phyloP scores from a whole-genome alignment of 2,329 filamentous ascomycete genomes.

The Chaetomiaceae sp. region DNA sequence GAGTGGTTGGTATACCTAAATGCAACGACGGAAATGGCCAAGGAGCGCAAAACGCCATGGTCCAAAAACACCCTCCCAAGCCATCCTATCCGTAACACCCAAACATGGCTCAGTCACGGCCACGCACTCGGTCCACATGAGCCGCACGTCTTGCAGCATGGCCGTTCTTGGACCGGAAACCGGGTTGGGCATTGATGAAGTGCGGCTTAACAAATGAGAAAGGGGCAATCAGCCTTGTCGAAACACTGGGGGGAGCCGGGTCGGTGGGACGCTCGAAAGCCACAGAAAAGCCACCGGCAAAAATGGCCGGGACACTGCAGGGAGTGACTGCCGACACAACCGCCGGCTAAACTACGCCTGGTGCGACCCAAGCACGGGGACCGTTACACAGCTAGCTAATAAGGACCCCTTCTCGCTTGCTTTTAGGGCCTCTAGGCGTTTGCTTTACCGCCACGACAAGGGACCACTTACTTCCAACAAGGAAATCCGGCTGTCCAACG shows the following conservation, averaged over 20 bases:
- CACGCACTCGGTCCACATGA: neutral
- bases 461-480: constrained; percentile 3
- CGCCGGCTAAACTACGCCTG: constrained; percentile 23
- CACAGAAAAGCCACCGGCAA: constrained; percentile 6
- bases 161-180: neutral
- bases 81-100: no score
- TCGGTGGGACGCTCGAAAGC: neutral
- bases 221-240: constrained; percentile 1
- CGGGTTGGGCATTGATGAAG: constrained; percentile 6
- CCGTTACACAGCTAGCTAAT: neutral
- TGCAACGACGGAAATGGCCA: neutral
- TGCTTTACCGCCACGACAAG: neutral
- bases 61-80: no score
- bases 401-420: neutral
- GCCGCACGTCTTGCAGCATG: neutral
- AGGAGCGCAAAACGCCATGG: neutral
- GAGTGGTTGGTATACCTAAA: neutral
- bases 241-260: constrained; percentile 5
- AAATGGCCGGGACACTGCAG: constrained; percentile 3
- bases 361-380: constrained; percentile 14
- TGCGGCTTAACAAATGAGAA: constrained; percentile 7
- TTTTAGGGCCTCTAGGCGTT: neutral
- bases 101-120: neutral
- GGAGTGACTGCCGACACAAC: constrained; percentile 22
- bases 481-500: neutral